A percentile compares a stretch with the other conserved stretches of the same genome.
Evolutionary conservation across 1,284 basidiomycete genomes (phyloP).

Genomic region (Boletus mariae): DNA sequence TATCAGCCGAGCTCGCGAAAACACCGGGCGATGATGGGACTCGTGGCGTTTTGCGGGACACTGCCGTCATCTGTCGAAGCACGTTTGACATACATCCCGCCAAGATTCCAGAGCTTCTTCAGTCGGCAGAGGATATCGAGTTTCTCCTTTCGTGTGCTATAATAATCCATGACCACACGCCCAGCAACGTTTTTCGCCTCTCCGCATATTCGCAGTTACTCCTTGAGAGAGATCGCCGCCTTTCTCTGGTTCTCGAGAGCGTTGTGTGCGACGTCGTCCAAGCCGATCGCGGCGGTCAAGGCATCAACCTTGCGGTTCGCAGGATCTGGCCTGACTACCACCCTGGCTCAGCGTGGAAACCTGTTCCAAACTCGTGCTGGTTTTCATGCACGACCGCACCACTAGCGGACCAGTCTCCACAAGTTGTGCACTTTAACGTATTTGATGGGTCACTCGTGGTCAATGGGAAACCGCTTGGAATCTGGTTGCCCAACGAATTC

Average conservation of each 20-base stretch:
- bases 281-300: slow-evolving; percentile 5
- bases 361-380: slow-evolving; percentile 37
- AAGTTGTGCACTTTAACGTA: slow-evolving; percentile 38
- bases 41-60: not conserved
- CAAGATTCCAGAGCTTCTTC: not conserved
- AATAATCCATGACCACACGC: not conserved
- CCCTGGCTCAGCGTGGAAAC: slow-evolving; percentile 33
- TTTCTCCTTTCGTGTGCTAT: not conserved
- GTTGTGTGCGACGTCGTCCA: not conserved
- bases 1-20: not conserved
- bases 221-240: not conserved
- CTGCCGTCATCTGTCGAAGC: not conserved
- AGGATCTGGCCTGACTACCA: slow-evolving; percentile 37
- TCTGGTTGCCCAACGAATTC: slow-evolving; percentile 36
- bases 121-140: not conserved
- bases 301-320: slow-evolving; percentile 35
- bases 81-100: not conserved
- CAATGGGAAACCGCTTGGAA: slow-evolving; percentile 37
- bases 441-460: slow-evolving; percentile 41
- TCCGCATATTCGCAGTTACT: not conserved
- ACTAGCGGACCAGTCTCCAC: not conserved
- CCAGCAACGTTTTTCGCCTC: not conserved
- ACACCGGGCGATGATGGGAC: not conserved
- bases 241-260: not conserved
- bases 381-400: slow-evolving; percentile 25